Evolutionary conservation across 495 filamentous ascomycete genomes (phyloP).

Genomic region (Evansstolkia leycettana): DNA sequence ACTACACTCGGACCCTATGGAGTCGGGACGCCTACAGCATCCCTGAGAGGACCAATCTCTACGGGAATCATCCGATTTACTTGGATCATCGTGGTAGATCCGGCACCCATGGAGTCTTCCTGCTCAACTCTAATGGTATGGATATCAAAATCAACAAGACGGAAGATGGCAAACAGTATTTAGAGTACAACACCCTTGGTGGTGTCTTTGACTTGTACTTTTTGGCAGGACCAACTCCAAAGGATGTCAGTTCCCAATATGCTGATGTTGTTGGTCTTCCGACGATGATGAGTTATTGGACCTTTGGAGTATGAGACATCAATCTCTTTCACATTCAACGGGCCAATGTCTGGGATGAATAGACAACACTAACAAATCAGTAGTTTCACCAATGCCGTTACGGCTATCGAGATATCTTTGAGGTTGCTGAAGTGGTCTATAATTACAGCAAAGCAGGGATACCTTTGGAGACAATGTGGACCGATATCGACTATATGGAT

Average conservation of each 20-base stretch:
- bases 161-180: constrained; percentile 48
- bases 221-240: constrained; percentile 58
- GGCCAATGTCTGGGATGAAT: no score
- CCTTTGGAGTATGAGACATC: constrained; percentile 43
- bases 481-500: constrained; percentile 75
- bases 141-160: constrained; percentile 70
- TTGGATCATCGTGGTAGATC: constrained; percentile 57
- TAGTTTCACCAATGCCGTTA: constrained; percentile 73
- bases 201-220: constrained; percentile 83
- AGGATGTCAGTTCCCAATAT: constrained; percentile 65
- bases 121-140: constrained; percentile 79
- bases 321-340: no score
- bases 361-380: no score
- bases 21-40: constrained; percentile 59
- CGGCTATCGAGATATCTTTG: constrained; percentile 64
- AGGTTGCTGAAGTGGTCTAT: constrained; percentile 66
- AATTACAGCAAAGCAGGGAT: constrained; percentile 69
- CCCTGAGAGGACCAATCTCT: constrained; percentile 60
- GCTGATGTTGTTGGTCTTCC: constrained; percentile 54
- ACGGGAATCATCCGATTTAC: constrained; percentile 77
- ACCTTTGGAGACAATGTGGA: constrained; percentile 84
- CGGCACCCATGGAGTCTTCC: constrained; percentile 72
- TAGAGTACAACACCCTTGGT: constrained; percentile 76
- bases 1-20: constrained; percentile 77
- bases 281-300: constrained; percentile 78